Evolutionary conservation across 352 stramenopile species (phyloP).

Genomic region (Elongisporangium anandrum): DNA sequence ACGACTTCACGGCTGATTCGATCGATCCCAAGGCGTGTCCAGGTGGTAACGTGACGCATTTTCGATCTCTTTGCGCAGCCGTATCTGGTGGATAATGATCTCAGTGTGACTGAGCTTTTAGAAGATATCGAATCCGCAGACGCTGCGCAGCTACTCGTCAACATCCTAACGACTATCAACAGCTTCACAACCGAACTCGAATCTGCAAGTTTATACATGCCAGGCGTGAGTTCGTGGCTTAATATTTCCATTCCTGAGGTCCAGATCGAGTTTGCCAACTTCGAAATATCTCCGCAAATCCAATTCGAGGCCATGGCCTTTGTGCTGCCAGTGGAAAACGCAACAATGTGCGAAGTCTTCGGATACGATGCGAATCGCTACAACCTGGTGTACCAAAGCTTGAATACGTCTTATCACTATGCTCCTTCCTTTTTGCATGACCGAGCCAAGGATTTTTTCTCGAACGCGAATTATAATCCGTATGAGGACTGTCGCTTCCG

Average conservation of each 20-base stretch:
- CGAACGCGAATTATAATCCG: background rate
- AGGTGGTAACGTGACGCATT: background rate
- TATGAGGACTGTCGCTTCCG: background rate
- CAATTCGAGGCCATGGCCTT: background rate
- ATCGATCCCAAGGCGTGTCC: background rate
- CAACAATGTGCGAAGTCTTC: background rate
- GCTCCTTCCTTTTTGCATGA: background rate
- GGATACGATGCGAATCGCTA: background rate
- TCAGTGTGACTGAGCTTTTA: background rate
- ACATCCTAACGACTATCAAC: background rate
- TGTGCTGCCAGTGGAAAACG: background rate
- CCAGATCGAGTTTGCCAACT: background rate
- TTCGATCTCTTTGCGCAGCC: too few relatives aligned
- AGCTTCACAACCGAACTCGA: background rate
- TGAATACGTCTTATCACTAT: too few relatives aligned
- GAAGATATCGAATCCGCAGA: background rate
- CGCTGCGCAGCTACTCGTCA: background rate
- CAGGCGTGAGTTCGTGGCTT: background rate
- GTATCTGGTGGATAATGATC: too few relatives aligned
- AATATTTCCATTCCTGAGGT: background rate
- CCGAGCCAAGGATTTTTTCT: too few relatives aligned
- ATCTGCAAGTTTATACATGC: too few relatives aligned
- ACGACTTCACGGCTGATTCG: background rate
- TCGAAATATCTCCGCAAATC: background rate
- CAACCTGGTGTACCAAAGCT: background rate